Percentiles rank a stretch among this genome's conserved stretches.
These are phyloP conservation scores for Verbena officinalis DNA, from an alignment of 257 asterid genomes.

Conservation along the genomic window DNA sequence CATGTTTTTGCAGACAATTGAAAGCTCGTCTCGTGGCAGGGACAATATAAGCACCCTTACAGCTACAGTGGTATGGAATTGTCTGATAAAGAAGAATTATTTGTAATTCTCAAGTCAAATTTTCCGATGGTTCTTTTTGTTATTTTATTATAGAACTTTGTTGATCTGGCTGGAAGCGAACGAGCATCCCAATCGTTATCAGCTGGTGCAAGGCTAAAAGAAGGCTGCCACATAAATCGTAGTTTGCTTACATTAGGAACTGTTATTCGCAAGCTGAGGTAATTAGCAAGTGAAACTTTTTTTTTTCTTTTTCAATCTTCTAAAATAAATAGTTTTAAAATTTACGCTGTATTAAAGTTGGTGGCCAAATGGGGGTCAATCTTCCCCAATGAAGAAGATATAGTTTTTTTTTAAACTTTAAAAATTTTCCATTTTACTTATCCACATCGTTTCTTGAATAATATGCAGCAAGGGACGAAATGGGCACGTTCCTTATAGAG, in stretches of 20 bases:
- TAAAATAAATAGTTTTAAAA: background rate
- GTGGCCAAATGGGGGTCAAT: too few relatives aligned
- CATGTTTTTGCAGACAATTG: slow-evolving; percentile 69
- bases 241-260: slow-evolving; percentile 94
- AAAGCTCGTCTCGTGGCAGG: slow-evolving; percentile 87
- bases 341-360: background rate
- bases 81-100: background rate
- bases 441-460: slow-evolving; percentile 18
- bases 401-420: too few relatives aligned
- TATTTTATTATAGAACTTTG: slow-evolving; percentile 64
- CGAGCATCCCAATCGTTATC: slow-evolving; percentile 92
- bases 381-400: too few relatives aligned
- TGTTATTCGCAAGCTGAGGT: slow-evolving; percentile 96
- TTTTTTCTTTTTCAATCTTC: too few relatives aligned
- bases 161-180: slow-evolving; percentile 98
- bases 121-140: slow-evolving; percentile 23
- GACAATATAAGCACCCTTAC: slow-evolving; percentile 68
- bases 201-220: slow-evolving; percentile 92
- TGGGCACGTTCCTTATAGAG: slow-evolving; percentile 91
- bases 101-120: background rate
- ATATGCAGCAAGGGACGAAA: slow-evolving; percentile 74
- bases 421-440: slow-evolving; percentile 8
- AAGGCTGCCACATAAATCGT: slow-evolving; percentile 96
- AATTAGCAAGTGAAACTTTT: background rate
- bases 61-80: slow-evolving; percentile 76